These are phyloP conservation scores for Crithidia mellificae DNA, from an alignment of 208 protist genomes.

Conservation along the genomic window DNA sequence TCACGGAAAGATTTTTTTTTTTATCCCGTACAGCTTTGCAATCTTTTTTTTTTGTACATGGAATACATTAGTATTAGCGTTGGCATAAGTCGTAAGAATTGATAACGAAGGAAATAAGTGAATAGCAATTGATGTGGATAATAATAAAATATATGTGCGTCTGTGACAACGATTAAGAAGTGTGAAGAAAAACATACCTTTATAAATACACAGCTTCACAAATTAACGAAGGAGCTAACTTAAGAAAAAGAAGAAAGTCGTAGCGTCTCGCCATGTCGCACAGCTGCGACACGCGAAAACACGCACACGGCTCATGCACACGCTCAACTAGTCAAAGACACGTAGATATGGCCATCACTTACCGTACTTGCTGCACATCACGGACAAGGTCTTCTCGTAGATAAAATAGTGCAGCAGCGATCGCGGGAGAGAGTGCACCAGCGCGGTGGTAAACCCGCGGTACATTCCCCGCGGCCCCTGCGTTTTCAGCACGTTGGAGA, in stretches of 20 bases:
- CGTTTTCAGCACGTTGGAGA: constrained; percentile 55
- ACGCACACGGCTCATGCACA: too few species aligned
- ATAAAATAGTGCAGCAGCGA: constrained; percentile 71
- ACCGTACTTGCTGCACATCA: constrained; percentile 28
- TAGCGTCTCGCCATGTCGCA: too few species aligned
- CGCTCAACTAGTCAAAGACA: too few species aligned
- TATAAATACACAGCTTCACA: background rate
- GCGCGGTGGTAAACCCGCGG: constrained; percentile 64
- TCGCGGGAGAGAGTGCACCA: constrained; percentile 79
- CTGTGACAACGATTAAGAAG: too few species aligned
- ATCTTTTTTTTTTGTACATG: too few species aligned
- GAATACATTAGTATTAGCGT: too few species aligned
- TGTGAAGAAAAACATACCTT: background rate
- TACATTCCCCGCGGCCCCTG: constrained; percentile 72
- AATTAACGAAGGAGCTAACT: background rate
- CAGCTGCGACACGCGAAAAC: too few species aligned
- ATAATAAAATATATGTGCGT: too few species aligned
- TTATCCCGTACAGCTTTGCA: too few species aligned
- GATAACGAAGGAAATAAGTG: background rate
- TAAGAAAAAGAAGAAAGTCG: too few species aligned
- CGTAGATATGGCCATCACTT: background rate
- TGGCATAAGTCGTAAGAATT: constrained; percentile 8
- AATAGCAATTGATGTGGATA: too few species aligned
- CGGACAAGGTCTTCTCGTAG: constrained; percentile 75
- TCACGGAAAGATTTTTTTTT: too few species aligned